Base-by-base conservation (phyloP, 768 basidiomycete species). In the Trametes cubensis region DNA sequence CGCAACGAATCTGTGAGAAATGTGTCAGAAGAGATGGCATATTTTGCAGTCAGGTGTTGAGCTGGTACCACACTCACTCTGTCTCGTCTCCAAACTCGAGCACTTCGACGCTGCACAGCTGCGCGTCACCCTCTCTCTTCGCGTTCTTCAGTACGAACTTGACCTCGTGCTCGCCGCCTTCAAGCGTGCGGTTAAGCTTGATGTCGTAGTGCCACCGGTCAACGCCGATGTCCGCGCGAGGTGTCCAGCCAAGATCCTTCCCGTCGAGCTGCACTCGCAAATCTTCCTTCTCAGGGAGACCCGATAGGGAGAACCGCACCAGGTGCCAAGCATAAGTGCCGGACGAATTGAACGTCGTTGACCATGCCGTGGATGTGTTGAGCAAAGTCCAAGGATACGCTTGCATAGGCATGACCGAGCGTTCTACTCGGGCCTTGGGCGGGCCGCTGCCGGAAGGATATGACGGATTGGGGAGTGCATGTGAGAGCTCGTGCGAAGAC, bases 131-230 rank as follows among this genome's bases (percentile, higher is more conserved):
- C 60, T 83, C 78, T 23, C 80, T 70, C 15, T 72, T 75, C 18
- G 55, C 65, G 60, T 86, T 83, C 47, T 78, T 70, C 53, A 92
- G 76, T 17, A 72, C 77, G 66, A 92, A 93, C 53, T 69, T 76
- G 45, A 92, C 63, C 55, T 82, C 77, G 69, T 92, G 91, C 50
- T 71, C 70, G 11, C 89, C 90, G 4, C 66, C 72, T 20, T 55
- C 63, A 51, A 92, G 70, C 13, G 74, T 67, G 0, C 67, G 68
- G 15, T 80, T 69, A 5, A 75, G 73, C 59, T 78, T 67, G 26
- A 90, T 74, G 58, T 90, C 85, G 68, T 93, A 92, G 70, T 87
- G 87, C 87, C 88, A 92, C 25, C 90, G 79, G 69, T 92, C 90
- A 17, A 85, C 63, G 15, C 86, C 88, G 45, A 92, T 83, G 49